Conservation (phyloP, 2,329 filamentous ascomycete genomes). For the Ophiostoma pallidulum region DNA sequence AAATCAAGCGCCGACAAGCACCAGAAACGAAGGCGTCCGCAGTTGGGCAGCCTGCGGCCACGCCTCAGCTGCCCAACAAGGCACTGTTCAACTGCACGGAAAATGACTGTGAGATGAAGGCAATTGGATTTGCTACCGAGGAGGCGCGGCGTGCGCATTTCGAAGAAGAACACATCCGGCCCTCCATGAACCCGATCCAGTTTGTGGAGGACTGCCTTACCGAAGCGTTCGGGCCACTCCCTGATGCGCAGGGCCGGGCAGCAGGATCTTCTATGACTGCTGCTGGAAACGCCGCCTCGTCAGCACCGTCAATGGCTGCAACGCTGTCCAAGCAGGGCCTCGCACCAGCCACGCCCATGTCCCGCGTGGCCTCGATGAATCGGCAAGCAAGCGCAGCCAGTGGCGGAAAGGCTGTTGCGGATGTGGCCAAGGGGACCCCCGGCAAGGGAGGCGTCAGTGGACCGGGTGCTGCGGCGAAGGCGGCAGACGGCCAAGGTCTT, state of each 20-base stretch:
- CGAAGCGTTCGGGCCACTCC: slow-evolving; percentile 40
- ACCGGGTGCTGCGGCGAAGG: slow-evolving; percentile 22
- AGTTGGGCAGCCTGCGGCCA: not conserved
- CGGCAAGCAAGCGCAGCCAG: slow-evolving; percentile 37
- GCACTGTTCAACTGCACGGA: slow-evolving; percentile 43
- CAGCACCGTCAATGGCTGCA: slow-evolving; percentile 28
- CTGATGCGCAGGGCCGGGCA: slow-evolving; percentile 35
- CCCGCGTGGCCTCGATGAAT: slow-evolving; percentile 42
- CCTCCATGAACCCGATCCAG: slow-evolving; percentile 43
- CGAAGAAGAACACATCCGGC: slow-evolving; percentile 51
- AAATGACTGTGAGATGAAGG: slow-evolving; percentile 42
- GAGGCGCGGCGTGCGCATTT: slow-evolving; percentile 44
- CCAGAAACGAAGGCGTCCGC: slow-evolving; percentile 17
- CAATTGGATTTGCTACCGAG: slow-evolving; percentile 42
- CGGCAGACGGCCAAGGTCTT: slow-evolving; percentile 10
- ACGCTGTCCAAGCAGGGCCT: slow-evolving; percentile 39
- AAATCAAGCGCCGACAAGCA: slow-evolving; percentile 30
- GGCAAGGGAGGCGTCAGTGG: slow-evolving; percentile 23
- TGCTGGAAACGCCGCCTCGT: slow-evolving; percentile 16
- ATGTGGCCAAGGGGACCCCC: slow-evolving; percentile 15
- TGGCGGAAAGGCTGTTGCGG: slow-evolving; percentile 24
- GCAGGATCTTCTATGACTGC: slow-evolving; percentile 24
- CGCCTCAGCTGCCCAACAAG: slow-evolving; percentile 25
- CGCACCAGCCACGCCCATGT: slow-evolving; percentile 38
- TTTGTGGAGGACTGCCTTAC: slow-evolving; percentile 44